Evolutionary conservation across 768 basidiomycete genomes (phyloP).

Genomic region (Xanthoconium stramineum): DNA sequence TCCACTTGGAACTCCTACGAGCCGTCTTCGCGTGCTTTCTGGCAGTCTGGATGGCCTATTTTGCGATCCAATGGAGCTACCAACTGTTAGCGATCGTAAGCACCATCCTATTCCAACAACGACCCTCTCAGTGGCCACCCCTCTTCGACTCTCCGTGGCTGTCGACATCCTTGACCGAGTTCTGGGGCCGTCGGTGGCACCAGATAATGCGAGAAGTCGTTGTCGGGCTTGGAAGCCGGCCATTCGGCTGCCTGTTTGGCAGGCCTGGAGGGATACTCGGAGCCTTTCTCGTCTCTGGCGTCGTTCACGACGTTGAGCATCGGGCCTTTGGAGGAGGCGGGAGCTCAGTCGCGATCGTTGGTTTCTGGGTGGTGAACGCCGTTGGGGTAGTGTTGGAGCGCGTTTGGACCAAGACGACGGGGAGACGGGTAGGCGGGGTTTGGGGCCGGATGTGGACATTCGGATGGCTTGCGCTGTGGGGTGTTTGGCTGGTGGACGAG

Average conservation of each 20-base stretch:
- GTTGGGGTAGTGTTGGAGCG: constrained; percentile 51
- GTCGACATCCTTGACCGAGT: constrained; percentile 53
- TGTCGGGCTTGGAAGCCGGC: constrained; percentile 45
- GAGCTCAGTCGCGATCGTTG: constrained; percentile 38
- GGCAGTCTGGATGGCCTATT: constrained; percentile 36
- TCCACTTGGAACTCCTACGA: constrained; percentile 32
- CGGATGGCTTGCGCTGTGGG: constrained; percentile 49
- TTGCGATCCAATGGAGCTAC: constrained; percentile 43
- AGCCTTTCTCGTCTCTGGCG: constrained; percentile 54
- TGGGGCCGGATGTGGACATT: constrained; percentile 52
- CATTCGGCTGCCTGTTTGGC: constrained; percentile 44
- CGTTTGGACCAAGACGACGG: constrained; percentile 40
- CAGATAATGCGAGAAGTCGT: constrained; percentile 61
- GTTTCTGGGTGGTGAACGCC: constrained; percentile 55
- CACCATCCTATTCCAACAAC: constrained; percentile 44
- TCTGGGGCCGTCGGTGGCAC: constrained; percentile 68
- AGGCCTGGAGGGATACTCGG: constrained; percentile 50
- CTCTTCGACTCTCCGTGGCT: constrained; percentile 56
- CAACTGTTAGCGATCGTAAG: constrained; percentile 41
- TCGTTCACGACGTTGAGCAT: constrained; percentile 55
- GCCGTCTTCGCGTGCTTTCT: constrained; percentile 43
- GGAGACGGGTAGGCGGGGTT: constrained; percentile 43
- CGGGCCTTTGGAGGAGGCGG: constrained; percentile 29
- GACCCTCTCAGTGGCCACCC: constrained; percentile 58
- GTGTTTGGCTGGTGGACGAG: constrained; percentile 44